Evolutionary conservation across 139 green algal genomes (phyloP).

Genomic region (Chlorella sp.): DNA sequence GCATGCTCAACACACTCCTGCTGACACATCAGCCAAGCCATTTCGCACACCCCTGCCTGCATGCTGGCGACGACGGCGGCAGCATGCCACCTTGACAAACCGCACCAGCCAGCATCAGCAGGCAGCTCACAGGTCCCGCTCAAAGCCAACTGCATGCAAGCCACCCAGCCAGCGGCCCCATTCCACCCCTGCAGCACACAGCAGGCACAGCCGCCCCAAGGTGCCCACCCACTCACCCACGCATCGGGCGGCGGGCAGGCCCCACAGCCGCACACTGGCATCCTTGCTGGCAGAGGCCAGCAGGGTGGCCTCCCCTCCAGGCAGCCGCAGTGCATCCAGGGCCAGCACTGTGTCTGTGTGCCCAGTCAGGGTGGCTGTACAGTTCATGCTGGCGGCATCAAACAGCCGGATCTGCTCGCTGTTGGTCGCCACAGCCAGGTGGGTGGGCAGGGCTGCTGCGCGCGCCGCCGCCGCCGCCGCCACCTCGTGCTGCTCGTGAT

Average conservation of each 20-base stretch:
- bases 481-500: too few relatives aligned
- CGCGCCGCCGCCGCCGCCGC: not conserved
- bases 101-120: too few relatives aligned
- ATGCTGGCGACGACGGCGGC: too few relatives aligned
- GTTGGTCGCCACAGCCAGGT: conserved; percentile 86
- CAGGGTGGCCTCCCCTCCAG: conserved; percentile 23
- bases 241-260: conserved; percentile 57
- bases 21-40: too few relatives aligned
- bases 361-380: conserved; percentile 61
- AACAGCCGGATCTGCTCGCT: conserved; percentile 83
- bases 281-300: conserved; percentile 90
- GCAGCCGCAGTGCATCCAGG: conserved; percentile 57
- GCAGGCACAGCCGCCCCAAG: not conserved
- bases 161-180: too few relatives aligned
- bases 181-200: too few relatives aligned
- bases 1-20: too few relatives aligned
- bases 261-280: conserved; percentile 88
- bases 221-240: conserved; percentile 42
- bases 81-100: too few relatives aligned
- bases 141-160: too few relatives aligned
- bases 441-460: conserved; percentile 44
- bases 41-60: too few relatives aligned
- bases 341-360: conserved; percentile 76
- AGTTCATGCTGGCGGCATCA: conserved; percentile 63
- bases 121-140: too few relatives aligned